Evolutionary conservation across 768 basidiomycete genomes (phyloP).

Genomic region (Lenzites betulinus): DNA sequence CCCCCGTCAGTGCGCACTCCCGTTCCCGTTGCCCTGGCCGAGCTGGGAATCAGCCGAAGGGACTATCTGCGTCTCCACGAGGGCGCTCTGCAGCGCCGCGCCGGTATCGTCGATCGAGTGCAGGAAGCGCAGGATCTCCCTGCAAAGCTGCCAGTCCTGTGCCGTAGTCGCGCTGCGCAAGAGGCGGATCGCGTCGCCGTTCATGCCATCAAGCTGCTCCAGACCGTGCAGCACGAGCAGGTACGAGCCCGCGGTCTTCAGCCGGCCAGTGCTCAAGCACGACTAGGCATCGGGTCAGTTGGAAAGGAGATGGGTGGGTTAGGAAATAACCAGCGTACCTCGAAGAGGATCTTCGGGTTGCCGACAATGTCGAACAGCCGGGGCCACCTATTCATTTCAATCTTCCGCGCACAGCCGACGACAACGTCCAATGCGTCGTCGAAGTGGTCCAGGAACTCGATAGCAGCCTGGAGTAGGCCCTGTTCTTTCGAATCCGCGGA

Average conservation of each 20-base stretch:
- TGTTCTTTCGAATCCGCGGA: conserved; percentile 28
- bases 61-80: conserved; percentile 52
- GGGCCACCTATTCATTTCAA: conserved; percentile 89
- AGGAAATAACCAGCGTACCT: conserved; percentile 51
- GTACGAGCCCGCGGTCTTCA: conserved; percentile 91
- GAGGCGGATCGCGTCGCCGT: conserved; percentile 79
- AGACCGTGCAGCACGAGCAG: conserved; percentile 92
- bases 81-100: conserved; percentile 59
- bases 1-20: conserved; percentile 5
- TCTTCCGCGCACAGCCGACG: conserved; percentile 95
- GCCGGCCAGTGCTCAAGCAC: conserved; percentile 68
- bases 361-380: conserved; percentile 89
- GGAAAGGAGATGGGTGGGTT: not conserved
- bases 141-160: conserved; percentile 88
- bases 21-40: conserved; percentile 17
- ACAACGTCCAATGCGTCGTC: conserved; percentile 90
- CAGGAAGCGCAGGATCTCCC: conserved; percentile 89
- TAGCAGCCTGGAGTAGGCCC: conserved; percentile 59
- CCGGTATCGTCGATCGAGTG: conserved; percentile 92
- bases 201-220: conserved; percentile 82
- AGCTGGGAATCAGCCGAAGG: conserved; percentile 14
- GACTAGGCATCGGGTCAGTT: conserved; percentile 44
- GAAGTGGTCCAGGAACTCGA: conserved; percentile 95
- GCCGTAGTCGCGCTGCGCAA: conserved; percentile 73
- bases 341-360: conserved; percentile 87